Base-by-base conservation (phyloP, 305 asterid species). In the Nicotiana rustica region DNA sequence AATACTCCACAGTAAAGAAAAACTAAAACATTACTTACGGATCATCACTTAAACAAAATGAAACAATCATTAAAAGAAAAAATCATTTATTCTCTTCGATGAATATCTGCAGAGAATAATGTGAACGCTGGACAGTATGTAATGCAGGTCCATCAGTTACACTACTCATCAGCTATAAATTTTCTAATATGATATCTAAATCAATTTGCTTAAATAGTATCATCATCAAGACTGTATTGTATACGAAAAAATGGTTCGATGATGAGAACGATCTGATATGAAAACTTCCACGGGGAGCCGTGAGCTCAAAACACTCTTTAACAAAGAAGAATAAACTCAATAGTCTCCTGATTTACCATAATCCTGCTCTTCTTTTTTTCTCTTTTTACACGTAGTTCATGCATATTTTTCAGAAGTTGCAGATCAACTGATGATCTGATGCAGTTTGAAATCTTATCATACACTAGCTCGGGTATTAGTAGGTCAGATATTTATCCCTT, bases 271-370 rank as follows among this genome's bases (percentile, higher is more conserved):
- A 73, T 4, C 0, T 19, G 7, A 49, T 49, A 52, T 49, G 19
- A 73, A 47, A 25, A 49, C 0, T 49, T 71, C 55, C 64, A 49
- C 9, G 25, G 25, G 25, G 44, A 73, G 62, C 25, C 25, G 60
- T 47, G 79, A 73, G 25, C 41, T 73, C 79, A 73, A 73, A 73
- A 3, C 56, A 25, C 64, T 73, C 15, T 73, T 49, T 49, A 25
- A 21, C 64, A 73, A 49, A 49, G 79, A 73, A 73, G 44, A 49
- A 73, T 14, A 49, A 73, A 25, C 78, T 71, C 78, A 21, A 47
- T 0, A 44, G 47, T 71, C 18, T 49, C 10, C 60, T 70, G 77
- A 41, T 41, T 36, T 66, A 36, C 18, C 56, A 68, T 36, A 68
- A 17, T n/a, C 6, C 21, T 15, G 6, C n/a, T 33, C 44, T 35